phyloP scores from a whole-genome alignment of 2,329 filamentous ascomycete species.

The Parafenestella ontariensis region DNA sequence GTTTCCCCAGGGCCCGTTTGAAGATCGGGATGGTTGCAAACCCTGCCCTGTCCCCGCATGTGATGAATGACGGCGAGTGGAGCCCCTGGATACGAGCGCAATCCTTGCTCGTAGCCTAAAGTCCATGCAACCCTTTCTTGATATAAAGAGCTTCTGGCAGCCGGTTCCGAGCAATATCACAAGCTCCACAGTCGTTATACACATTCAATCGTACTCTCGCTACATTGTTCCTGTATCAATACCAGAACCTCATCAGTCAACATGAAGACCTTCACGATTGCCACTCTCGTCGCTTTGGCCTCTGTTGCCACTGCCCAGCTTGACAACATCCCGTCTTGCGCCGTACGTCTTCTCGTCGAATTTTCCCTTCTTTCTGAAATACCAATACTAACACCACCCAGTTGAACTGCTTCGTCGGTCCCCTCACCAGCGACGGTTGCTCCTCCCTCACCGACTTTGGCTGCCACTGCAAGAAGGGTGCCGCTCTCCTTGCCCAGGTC shows the following conservation, averaged over 20 bases:
- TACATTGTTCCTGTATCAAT: constrained; percentile 15
- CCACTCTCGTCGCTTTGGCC: constrained; percentile 52
- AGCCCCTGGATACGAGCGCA: constrained; percentile 17
- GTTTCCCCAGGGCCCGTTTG: constrained; percentile 21
- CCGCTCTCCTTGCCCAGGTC: constrained; percentile 49
- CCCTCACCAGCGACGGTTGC: constrained; percentile 55
- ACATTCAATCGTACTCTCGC: constrained; percentile 16
- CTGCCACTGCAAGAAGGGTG: constrained; percentile 52
- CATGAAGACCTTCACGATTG: constrained; percentile 49
- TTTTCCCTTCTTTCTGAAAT: neutral
- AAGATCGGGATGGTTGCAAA: constrained; percentile 17
- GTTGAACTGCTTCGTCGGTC: constrained; percentile 55
- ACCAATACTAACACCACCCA: constrained; percentile 36
- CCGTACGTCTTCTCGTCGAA: constrained; percentile 46
- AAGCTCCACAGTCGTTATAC: constrained; percentile 22
- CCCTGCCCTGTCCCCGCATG: constrained; percentile 21
- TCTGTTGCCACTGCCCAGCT: constrained; percentile 56
- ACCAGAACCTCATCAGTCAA: constrained; percentile 26
- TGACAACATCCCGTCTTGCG: constrained; percentile 54
- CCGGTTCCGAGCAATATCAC: constrained; percentile 3
- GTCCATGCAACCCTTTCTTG: constrained; percentile 11
- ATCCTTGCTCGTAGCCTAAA: constrained; percentile 12
- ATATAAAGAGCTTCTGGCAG: constrained; percentile 29
- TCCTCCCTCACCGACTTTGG: constrained; percentile 55
- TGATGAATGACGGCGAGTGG: constrained; percentile 26